These are phyloP conservation scores for Neltuma alba DNA, from an alignment of 306 rosid genomes.

Conservation along the genomic window DNA sequence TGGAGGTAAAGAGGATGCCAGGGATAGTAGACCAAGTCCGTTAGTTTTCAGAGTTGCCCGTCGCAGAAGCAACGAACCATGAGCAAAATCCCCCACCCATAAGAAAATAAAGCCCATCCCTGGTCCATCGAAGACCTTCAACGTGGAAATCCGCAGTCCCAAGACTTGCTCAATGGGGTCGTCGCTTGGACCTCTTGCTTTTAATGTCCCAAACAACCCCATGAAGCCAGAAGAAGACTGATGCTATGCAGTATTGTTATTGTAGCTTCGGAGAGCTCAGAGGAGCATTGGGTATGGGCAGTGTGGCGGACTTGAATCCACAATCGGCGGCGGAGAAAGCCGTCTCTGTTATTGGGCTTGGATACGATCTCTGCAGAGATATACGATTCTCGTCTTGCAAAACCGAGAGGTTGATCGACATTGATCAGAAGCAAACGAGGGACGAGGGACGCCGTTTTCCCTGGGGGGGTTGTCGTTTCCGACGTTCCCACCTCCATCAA, in stretches of 20 bases:
- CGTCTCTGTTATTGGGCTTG: too few relatives aligned
- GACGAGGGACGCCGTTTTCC: conserved; percentile 74
- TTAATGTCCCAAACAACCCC: not conserved
- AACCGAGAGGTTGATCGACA: conserved; percentile 53
- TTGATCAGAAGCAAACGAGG: conserved; percentile 48
- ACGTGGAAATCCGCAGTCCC: not conserved
- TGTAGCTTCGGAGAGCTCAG: too few relatives aligned
- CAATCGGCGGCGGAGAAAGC: too few relatives aligned
- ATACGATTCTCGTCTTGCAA: conserved; percentile 58
- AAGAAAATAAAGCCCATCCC: not conserved
- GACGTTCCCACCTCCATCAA: too few relatives aligned
- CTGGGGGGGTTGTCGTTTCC: conserved; percentile 59
- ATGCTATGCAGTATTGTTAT: not conserved
- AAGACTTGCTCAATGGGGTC: conserved; percentile 2
- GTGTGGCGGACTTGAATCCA: too few relatives aligned
- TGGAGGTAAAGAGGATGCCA: too few relatives aligned
- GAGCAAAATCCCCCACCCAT: not conserved
- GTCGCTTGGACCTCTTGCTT: not conserved
- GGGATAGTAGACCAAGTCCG: too few relatives aligned
- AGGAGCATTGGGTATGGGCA: too few relatives aligned
- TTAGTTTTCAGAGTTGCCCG: conserved; percentile 14
- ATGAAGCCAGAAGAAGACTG: not conserved
- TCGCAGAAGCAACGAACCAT: not conserved
- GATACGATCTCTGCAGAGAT: conserved; percentile 65
- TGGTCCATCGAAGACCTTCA: conserved; percentile 18